Percentiles rank a stretch among this genome's conserved stretches.
Conservation (phyloP, 345 rosid species). For the Eucalyptus cloeziana region DNA sequence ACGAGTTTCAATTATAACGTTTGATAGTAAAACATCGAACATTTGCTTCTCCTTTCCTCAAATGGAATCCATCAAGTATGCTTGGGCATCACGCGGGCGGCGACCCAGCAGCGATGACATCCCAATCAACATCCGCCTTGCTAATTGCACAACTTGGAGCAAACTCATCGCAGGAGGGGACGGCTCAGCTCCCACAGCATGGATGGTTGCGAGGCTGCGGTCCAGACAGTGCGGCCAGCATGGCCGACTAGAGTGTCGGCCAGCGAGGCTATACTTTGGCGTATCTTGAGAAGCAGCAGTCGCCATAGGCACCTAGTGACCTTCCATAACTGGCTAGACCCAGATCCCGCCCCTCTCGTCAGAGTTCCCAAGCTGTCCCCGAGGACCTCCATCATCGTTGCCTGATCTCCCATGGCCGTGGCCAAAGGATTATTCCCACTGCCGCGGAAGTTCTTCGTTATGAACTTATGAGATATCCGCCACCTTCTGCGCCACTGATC, state of each 20-base stretch:
- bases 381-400: not conserved
- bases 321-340: not conserved
- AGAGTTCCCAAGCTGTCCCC: not conserved
- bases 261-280: not conserved
- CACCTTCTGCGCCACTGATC: fast-evolving
- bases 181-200: not conserved
- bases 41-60: not conserved
- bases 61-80: not conserved
- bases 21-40: not conserved
- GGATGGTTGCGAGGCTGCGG: not conserved
- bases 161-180: not conserved
- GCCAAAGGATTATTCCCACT: not conserved
- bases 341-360: not conserved
- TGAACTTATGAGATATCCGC: not conserved
- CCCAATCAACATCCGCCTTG: not conserved
- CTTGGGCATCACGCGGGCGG: not conserved
- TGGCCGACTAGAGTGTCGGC: not conserved
- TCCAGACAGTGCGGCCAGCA: not conserved
- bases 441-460: not conserved
- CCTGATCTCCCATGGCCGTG: not conserved
- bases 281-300: not conserved
- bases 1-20: not conserved
- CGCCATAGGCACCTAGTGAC: not conserved
- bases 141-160: not conserved
- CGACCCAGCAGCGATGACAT: not conserved